Conservation (phyloP, 2,329 filamentous ascomycete species). For the Aspergillus fischeri region DNA sequence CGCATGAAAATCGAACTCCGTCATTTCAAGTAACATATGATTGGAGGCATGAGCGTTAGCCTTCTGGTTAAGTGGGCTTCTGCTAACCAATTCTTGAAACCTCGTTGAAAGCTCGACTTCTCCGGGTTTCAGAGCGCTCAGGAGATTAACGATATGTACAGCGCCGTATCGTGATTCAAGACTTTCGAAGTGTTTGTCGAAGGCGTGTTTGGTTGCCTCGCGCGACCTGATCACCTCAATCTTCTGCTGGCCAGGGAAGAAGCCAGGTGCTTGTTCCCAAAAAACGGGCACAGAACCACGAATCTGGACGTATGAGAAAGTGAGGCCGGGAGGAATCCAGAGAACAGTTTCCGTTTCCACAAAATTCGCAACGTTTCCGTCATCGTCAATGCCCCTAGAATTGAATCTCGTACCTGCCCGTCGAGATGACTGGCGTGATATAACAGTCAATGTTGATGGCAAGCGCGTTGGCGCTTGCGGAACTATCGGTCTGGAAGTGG, state of each 20-base stretch:
- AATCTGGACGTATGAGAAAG: conserved; percentile 91
- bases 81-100: conserved; percentile 72
- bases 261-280: conserved; percentile 88
- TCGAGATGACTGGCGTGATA: conserved; percentile 84
- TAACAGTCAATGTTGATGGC: conserved; percentile 80
- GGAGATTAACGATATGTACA: conserved; percentile 85
- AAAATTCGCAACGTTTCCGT: conserved; percentile 96
- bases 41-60: conserved; percentile 54
- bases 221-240: conserved; percentile 83
- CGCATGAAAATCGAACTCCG: conserved; percentile 94
- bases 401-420: conserved; percentile 95
- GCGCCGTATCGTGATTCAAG: conserved; percentile 83
- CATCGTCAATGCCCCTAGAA: conserved; percentile 93
- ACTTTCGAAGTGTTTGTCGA: conserved; percentile 91
- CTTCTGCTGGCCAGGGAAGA: conserved; percentile 90
- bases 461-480: conserved; percentile 63
- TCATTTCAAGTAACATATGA: conserved; percentile 71
- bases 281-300: conserved; percentile 93
- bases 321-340: conserved; percentile 70
- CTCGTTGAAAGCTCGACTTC: conserved; percentile 78
- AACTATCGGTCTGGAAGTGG: conserved; percentile 69
- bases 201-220: conserved; percentile 89
- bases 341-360: conserved; percentile 96
- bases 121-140: conserved; percentile 83
- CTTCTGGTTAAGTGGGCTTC: conserved; percentile 65